Evolutionary conservation across 1,284 basidiomycete genomes (phyloP).

Genomic region (Cutaneotrichosporon arboriforme): DNA sequence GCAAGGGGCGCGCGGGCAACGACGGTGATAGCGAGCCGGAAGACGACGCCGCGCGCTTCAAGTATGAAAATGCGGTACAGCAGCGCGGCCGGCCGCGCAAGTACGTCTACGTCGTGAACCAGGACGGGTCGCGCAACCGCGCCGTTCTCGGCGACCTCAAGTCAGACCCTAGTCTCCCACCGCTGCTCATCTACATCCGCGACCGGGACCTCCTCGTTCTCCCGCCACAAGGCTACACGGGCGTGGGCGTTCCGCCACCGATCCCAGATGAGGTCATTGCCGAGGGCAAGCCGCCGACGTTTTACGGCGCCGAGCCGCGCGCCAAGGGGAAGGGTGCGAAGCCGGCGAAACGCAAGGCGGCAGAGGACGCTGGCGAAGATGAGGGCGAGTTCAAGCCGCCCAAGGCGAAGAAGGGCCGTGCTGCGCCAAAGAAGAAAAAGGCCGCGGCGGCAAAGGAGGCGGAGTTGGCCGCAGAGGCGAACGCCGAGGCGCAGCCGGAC

Average conservation of each 20-base stretch:
- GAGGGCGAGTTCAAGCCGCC: background rate
- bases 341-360: background rate
- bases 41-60: background rate
- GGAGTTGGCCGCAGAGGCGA: slow-evolving; percentile 1
- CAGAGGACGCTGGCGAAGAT: slow-evolving; percentile 3
- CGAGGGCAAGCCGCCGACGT: slow-evolving; percentile 22
- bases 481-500: background rate
- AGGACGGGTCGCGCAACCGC: slow-evolving; percentile 31
- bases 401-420: background rate
- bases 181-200: slow-evolving; percentile 30
- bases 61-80: slow-evolving; percentile 29
- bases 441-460: background rate
- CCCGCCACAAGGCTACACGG: slow-evolving; percentile 26
- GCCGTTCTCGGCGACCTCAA: slow-evolving; percentile 25
- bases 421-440: background rate
- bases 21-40: background rate
- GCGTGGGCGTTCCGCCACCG: slow-evolving; percentile 27
- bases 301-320: slow-evolving; percentile 14
- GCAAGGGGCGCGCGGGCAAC: background rate
- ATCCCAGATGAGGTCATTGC: slow-evolving; percentile 20
- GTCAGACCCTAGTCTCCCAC: slow-evolving; percentile 24
- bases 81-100: slow-evolving; percentile 39
- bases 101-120: slow-evolving; percentile 37
- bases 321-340: slow-evolving; percentile 4
- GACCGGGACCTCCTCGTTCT: slow-evolving; percentile 23